phyloP scores from a whole-genome alignment of 768 basidiomycete species.

The Leccinum subgranulosum region DNA sequence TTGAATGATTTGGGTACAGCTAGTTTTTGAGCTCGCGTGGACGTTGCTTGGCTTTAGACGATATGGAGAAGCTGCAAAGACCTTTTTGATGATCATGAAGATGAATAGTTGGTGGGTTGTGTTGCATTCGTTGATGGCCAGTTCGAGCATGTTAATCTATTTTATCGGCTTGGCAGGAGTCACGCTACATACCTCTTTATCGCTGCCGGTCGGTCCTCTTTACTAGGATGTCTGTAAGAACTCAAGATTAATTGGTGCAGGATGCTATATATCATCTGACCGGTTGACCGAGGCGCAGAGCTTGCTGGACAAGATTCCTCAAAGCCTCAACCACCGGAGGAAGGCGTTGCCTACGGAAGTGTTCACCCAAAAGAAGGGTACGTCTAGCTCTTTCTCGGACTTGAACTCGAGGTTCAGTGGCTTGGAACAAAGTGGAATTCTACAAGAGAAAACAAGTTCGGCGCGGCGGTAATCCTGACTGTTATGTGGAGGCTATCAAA shows the following conservation, averaged over 20 bases:
- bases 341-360: slow-evolving; percentile 73
- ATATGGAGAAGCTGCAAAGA: slow-evolving; percentile 66
- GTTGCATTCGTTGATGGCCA: neutral
- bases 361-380: slow-evolving; percentile 74
- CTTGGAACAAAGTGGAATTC: slow-evolving; percentile 53
- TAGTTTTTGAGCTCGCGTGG: slow-evolving; percentile 80
- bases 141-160: neutral
- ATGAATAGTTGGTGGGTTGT: slow-evolving; percentile 63
- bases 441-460: slow-evolving; percentile 67
- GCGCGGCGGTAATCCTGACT: slow-evolving; percentile 48
- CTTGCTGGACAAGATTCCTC: slow-evolving; percentile 61
- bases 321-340: slow-evolving; percentile 56
- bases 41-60: slow-evolving; percentile 59
- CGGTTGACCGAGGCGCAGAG: slow-evolving; percentile 56
- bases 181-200: slow-evolving; percentile 79
- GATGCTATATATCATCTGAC: slow-evolving; percentile 60
- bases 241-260: slow-evolving; percentile 26
- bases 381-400: slow-evolving; percentile 20
- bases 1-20: slow-evolving; percentile 33
- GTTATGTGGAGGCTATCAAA: slow-evolving; percentile 53
- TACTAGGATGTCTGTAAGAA: neutral
- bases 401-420: neutral
- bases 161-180: slow-evolving; percentile 44
- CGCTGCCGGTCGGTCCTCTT: slow-evolving; percentile 53
- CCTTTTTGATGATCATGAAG: slow-evolving; percentile 60